Percentiles rank a stretch among this genome's conserved stretches.
Evolutionary conservation across 306 rosid species (phyloP).

Genomic region (Trichosanthes cucumerina): DNA sequence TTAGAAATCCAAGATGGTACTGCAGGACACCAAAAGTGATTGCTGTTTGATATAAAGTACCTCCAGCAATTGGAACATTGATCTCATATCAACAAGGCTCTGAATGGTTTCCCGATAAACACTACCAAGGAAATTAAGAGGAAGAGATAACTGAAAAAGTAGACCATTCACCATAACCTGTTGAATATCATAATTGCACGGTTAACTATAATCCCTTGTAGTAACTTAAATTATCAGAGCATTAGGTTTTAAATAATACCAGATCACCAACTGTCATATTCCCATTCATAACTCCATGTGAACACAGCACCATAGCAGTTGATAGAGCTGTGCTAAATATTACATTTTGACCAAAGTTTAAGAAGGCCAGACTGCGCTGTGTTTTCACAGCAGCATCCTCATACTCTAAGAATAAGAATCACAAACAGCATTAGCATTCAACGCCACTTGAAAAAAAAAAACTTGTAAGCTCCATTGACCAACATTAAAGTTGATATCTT

Average conservation of each 20-base stretch:
- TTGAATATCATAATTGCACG: slow-evolving; percentile 1
- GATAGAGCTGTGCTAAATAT: slow-evolving; percentile 93
- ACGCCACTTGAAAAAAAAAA: neutral
- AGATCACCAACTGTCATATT: slow-evolving; percentile 89
- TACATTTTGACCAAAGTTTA: slow-evolving; percentile 87
- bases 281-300: slow-evolving; percentile 75
- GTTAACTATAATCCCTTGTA: slow-evolving; percentile 2
- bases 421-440: slow-evolving; percentile 17
- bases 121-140: slow-evolving; percentile 94
- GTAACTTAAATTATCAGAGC: neutral
- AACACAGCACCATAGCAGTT: slow-evolving; percentile 93
- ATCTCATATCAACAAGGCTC: slow-evolving; percentile 91
- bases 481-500: neutral
- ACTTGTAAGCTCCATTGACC: neutral
- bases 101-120: slow-evolving; percentile 96
- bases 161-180: slow-evolving; percentile 99
- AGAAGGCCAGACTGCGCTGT: slow-evolving; percentile 76
- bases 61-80: slow-evolving; percentile 98
- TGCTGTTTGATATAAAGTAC: slow-evolving; percentile 22
- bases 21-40: neutral
- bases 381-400: slow-evolving; percentile 96
- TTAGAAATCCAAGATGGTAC: neutral
- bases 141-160: slow-evolving; percentile 95
- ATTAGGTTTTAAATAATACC: slow-evolving; percentile 38
- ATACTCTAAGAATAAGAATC: slow-evolving; percentile 41